Percentiles rank a stretch among this genome's conserved stretches.
Evolutionary conservation across 345 rosid genomes (phyloP).

Genomic region (Erucastrum elatum): DNA sequence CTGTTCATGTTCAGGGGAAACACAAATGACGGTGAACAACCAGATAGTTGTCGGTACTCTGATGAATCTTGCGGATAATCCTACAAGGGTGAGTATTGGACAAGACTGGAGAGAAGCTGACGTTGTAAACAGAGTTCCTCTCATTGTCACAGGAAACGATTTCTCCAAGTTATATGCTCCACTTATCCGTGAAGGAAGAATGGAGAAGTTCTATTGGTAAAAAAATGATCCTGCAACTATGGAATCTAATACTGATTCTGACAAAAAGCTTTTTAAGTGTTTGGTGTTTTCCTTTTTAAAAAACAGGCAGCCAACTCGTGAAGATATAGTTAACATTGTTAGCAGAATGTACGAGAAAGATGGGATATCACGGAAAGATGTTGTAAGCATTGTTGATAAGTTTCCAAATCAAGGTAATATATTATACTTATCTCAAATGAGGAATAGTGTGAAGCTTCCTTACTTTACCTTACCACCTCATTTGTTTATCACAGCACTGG

Average conservation of each 20-base stretch:
- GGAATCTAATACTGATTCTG: neutral
- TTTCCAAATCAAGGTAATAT: constrained; percentile 88
- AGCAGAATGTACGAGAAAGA: constrained; percentile 87
- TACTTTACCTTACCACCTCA: neutral
- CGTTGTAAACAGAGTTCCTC: constrained; percentile 75
- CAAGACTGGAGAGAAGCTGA: constrained; percentile 95
- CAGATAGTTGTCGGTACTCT: constrained; percentile 90
- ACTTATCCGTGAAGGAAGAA: constrained; percentile 97
- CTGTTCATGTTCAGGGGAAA: constrained; percentile 58
- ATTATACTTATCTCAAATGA: no score
- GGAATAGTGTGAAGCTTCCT: neutral
- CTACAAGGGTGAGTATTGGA: constrained; percentile 92
- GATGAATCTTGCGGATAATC: constrained; percentile 91
- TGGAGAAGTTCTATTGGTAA: constrained; percentile 94
- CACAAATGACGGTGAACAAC: constrained; percentile 94
- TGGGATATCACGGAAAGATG: constrained; percentile 68
- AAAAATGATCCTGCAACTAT: constrained; percentile 12
- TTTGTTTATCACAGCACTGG: constrained; percentile 60
- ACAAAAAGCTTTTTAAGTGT: constrained; percentile 4
- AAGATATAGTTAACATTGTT: constrained; percentile 84
- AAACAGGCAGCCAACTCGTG: constrained; percentile 86
- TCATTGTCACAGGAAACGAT: constrained; percentile 90
- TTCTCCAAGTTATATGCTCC: constrained; percentile 89
- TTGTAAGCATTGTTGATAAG: constrained; percentile 59
- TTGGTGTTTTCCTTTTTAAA: constrained; percentile 5